Conservation (phyloP, 1,284 basidiomycete species). For the Malassezia cuniculi region DNA sequence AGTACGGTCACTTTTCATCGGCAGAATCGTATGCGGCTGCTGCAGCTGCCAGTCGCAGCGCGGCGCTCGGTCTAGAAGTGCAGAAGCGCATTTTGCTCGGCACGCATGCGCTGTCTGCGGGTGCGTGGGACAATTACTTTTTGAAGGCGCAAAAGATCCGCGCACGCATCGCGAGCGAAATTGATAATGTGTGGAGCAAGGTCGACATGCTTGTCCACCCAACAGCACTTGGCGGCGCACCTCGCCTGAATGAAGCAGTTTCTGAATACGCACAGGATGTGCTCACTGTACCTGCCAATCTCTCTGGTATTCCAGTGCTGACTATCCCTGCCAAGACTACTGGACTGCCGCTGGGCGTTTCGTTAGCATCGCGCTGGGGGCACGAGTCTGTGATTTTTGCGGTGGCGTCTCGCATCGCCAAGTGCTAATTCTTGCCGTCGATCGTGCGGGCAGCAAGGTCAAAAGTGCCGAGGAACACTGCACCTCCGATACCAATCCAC, state of each 20-base stretch:
- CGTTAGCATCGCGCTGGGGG: conserved; percentile 81
- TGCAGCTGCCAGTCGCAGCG: conserved; percentile 47
- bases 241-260: conserved; percentile 13
- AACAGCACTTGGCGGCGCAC: conserved; percentile 29
- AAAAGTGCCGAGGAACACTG: conserved; percentile 89
- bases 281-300: conserved; percentile 75
- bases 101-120: conserved; percentile 78
- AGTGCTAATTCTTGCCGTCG: not conserved
- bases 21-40: not conserved
- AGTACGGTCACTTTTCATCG: conserved; percentile 48
- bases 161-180: conserved; percentile 62
- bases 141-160: conserved; percentile 77
- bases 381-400: conserved; percentile 56
- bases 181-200: conserved; percentile 48
- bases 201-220: conserved; percentile 74
- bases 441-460: conserved; percentile 49
- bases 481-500: conserved; percentile 91
- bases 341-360: conserved; percentile 72
- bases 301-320: conserved; percentile 75
- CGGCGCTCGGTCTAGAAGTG: conserved; percentile 70
- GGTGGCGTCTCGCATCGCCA: conserved; percentile 6
- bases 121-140: conserved; percentile 92
- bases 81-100: conserved; percentile 78
- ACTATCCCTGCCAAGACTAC: conserved; percentile 55
- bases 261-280: conserved; percentile 71